These are phyloP conservation scores for Oligophagozyma castellii DNA, from an alignment of 1,139 yeast species.

Conservation along the genomic window DNA sequence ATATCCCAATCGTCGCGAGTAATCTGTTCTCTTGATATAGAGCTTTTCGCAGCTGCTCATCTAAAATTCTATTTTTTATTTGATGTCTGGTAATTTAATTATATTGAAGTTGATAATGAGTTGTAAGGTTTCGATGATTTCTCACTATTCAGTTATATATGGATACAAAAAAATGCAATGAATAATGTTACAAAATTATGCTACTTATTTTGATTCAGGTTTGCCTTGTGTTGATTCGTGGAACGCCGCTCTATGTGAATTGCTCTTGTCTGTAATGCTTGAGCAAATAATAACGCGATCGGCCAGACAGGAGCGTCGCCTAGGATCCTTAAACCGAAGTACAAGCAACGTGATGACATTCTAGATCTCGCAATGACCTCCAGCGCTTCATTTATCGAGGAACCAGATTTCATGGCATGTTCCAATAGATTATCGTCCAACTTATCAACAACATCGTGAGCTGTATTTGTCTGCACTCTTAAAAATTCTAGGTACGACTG, in stretches of 20 bases:
- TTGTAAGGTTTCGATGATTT: too few species aligned
- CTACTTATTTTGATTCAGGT: too few species aligned
- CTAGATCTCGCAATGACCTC: slow-evolving; percentile 33
- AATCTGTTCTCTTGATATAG: too few species aligned
- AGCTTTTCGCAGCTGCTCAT: too few species aligned
- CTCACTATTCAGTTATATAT: too few species aligned
- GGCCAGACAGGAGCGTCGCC: slow-evolving; percentile 88
- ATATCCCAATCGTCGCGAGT: too few species aligned
- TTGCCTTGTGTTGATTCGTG: too few species aligned
- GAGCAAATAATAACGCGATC: slow-evolving; percentile 61
- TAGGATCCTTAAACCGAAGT: slow-evolving; percentile 56
- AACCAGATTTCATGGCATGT: slow-evolving; percentile 30
- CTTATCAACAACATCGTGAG: slow-evolving; percentile 33
- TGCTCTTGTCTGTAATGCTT: slow-evolving; percentile 59
- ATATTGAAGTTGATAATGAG: too few species aligned
- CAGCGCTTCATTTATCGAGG: slow-evolving; percentile 29
- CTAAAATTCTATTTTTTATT: too few species aligned
- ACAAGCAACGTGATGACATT: slow-evolving; percentile 44
- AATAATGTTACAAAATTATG: too few species aligned
- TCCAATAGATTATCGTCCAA: slow-evolving; percentile 33
- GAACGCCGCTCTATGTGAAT: slow-evolving; percentile 20
- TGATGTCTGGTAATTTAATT: too few species aligned
- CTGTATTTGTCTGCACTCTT: slow-evolving; percentile 40
- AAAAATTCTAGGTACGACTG: slow-evolving; percentile 40
- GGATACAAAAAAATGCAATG: too few species aligned